Evolutionary conservation across 169 alveolate species (phyloP).

Genomic region (Plasmodium coatneyi): DNA sequence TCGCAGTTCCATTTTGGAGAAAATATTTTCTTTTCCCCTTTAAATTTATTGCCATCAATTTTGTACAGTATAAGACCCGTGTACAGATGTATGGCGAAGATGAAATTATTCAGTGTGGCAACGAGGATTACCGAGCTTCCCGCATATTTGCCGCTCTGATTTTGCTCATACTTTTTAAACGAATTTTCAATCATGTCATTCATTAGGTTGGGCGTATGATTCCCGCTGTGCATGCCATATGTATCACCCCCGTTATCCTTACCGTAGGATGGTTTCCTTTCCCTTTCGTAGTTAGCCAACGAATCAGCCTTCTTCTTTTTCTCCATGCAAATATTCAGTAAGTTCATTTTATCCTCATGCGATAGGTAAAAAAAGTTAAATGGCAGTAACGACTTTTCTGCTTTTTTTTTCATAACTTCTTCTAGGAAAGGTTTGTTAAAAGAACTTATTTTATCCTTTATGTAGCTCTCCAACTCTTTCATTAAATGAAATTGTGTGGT

Average conservation of each 20-base stretch:
- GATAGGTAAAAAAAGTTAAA: constrained; percentile 48
- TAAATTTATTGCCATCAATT: constrained; percentile 57
- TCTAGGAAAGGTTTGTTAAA: constrained; percentile 35
- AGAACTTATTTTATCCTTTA: constrained; percentile 41
- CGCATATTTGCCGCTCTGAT: constrained; percentile 49
- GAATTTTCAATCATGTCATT: neutral
- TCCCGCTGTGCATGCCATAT: neutral
- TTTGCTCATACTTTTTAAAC: constrained; percentile 11
- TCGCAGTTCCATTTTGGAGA: constrained; percentile 9
- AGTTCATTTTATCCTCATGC: constrained; percentile 20
- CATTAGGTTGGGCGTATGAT: constrained; percentile 8
- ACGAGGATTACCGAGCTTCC: constrained; percentile 50
- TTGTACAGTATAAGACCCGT: constrained; percentile 65
- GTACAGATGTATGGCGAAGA: constrained; percentile 60
- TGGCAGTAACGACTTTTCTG: constrained; percentile 40
- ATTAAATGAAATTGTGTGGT: constrained; percentile 18
- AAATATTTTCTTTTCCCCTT: neutral
- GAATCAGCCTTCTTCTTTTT: neutral
- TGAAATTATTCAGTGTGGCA: constrained; percentile 43
- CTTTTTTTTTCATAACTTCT: constrained; percentile 38
- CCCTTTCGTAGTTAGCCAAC: neutral
- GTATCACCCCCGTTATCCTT: neutral
- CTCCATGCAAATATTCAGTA: constrained; percentile 16
- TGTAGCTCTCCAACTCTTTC: constrained; percentile 38
- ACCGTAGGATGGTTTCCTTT: neutral